phyloP scores from a whole-genome alignment of 176 grass and related monocot species.

The Aegilops umbellulata region DNA sequence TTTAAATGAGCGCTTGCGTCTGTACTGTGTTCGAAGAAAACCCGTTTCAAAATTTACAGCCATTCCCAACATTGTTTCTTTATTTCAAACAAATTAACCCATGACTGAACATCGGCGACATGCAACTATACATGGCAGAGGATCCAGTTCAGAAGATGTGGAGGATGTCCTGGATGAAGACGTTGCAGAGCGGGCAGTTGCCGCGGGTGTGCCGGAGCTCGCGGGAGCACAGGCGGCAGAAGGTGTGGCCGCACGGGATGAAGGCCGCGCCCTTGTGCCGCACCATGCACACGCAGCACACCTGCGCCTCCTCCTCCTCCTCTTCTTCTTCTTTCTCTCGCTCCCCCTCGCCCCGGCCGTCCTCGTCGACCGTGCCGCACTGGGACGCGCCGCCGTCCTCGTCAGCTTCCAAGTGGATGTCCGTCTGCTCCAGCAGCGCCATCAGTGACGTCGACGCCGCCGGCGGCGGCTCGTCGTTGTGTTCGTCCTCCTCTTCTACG shows the following conservation, averaged over 20 bases:
- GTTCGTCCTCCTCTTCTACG: background rate
- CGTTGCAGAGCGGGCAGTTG: conserved; percentile 85
- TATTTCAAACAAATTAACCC: background rate
- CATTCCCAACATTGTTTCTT: background rate
- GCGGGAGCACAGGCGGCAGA: conserved; percentile 77
- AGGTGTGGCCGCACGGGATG: conserved; percentile 87
- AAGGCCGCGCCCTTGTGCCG: conserved; percentile 79
- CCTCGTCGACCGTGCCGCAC: conserved; percentile 14
- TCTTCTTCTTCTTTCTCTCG: too few species aligned
- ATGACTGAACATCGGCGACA: background rate
- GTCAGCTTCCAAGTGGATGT: background rate
- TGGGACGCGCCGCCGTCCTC: background rate
- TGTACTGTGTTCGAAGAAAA: too few species aligned
- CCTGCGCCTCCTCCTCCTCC: conserved; percentile 37
- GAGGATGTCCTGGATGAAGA: conserved; percentile 63
- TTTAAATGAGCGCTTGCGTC: too few species aligned
- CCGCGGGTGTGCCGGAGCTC: conserved; percentile 77
- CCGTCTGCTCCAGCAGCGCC: conserved; percentile 52
- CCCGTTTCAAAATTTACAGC: background rate
- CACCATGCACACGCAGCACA: conserved; percentile 89
- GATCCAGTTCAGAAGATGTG: conserved; percentile 43
- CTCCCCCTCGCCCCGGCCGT: background rate
- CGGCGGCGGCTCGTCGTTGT: conserved; percentile 19
- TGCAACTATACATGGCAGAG: background rate
- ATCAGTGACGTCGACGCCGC: conserved; percentile 64